A percentile compares a stretch with the other conserved stretches of the same genome.
Conservation (phyloP, 805 yeast genomes). For the Tanozyma kutaoensis region DNA sequence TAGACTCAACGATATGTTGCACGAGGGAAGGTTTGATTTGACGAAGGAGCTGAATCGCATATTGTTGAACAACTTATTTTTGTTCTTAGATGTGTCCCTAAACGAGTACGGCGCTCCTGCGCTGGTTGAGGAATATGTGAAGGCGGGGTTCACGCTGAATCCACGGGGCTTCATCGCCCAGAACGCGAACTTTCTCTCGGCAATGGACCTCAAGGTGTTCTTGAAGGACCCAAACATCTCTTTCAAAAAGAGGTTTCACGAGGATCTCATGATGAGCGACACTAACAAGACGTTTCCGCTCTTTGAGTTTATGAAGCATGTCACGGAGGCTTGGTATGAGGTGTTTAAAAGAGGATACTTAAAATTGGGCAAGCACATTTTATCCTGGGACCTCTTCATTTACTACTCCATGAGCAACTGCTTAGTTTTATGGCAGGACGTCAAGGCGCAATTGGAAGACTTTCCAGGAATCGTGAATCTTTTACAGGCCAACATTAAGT, state of each 20-base stretch:
- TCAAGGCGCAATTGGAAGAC: slow-evolving; percentile 41
- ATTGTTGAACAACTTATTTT: slow-evolving; percentile 25
- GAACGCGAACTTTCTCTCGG: slow-evolving; percentile 34
- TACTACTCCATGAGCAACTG: slow-evolving; percentile 44
- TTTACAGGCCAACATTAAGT: slow-evolving; percentile 17
- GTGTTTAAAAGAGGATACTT: slow-evolving; percentile 21
- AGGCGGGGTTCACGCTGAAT: slow-evolving; percentile 33
- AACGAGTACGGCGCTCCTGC: slow-evolving; percentile 30
- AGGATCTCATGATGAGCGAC: slow-evolving; percentile 51
- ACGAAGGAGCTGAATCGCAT: slow-evolving; percentile 24
- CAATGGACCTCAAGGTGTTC: slow-evolving; percentile 42
- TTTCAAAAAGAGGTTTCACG: slow-evolving; percentile 49
- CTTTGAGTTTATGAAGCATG: slow-evolving; percentile 19
- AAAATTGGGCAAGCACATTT: slow-evolving; percentile 24
- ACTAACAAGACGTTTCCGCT: slow-evolving; percentile 38
- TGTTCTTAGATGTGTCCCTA: slow-evolving; percentile 23
- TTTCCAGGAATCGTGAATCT: slow-evolving; percentile 35
- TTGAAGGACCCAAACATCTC: slow-evolving; percentile 43
- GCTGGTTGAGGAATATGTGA: slow-evolving; percentile 27
- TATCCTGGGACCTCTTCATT: slow-evolving; percentile 41
- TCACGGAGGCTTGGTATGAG: slow-evolving; percentile 22
- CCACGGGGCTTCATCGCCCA: slow-evolving; percentile 29
- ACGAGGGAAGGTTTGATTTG: slow-evolving; percentile 20
- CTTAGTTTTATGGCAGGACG: slow-evolving; percentile 51
- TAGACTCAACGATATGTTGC: slow-evolving; percentile 22